Percentiles rank a stretch among this genome's conserved stretches.
phyloP scores from a whole-genome alignment of 2,329 filamentous ascomycete species.

The Acrocalymma vagum region DNA sequence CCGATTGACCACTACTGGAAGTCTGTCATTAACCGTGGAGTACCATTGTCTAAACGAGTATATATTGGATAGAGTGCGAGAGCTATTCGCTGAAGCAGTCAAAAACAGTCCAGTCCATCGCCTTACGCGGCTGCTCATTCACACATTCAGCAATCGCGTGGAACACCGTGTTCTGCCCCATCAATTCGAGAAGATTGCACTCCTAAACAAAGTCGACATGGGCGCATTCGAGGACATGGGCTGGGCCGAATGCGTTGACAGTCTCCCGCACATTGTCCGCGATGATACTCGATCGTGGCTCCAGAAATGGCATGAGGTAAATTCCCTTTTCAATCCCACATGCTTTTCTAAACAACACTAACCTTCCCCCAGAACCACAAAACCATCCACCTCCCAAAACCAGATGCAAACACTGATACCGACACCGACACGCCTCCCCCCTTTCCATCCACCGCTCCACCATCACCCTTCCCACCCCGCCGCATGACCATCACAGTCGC shows the following conservation, averaged over 20 bases:
- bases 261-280: constrained; percentile 55
- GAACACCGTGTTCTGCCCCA: constrained; percentile 55
- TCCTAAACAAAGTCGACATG: constrained; percentile 62
- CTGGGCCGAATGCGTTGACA: constrained; percentile 62
- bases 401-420: constrained; percentile 6
- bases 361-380: constrained; percentile 31
- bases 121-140: constrained; percentile 61
- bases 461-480: constrained; percentile 54
- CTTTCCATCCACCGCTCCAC: constrained; percentile 28
- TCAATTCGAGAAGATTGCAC: constrained; percentile 62
- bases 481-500: constrained; percentile 90
- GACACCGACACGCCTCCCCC: no score
- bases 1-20: constrained; percentile 40
- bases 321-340: constrained; percentile 10
- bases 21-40: constrained; percentile 72
- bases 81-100: constrained; percentile 58
- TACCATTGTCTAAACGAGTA: constrained; percentile 83
- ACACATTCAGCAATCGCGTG: constrained; percentile 58
- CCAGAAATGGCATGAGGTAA: constrained; percentile 65
- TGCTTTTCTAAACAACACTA: constrained; percentile 16
- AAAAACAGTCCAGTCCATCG: constrained; percentile 54
- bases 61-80: constrained; percentile 61
- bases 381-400: constrained; percentile 28
- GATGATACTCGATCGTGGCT: constrained; percentile 61
- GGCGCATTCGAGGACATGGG: constrained; percentile 60